Conservation (phyloP, 176 grass and related monocot genomes). For the Musa troglodytarum region DNA sequence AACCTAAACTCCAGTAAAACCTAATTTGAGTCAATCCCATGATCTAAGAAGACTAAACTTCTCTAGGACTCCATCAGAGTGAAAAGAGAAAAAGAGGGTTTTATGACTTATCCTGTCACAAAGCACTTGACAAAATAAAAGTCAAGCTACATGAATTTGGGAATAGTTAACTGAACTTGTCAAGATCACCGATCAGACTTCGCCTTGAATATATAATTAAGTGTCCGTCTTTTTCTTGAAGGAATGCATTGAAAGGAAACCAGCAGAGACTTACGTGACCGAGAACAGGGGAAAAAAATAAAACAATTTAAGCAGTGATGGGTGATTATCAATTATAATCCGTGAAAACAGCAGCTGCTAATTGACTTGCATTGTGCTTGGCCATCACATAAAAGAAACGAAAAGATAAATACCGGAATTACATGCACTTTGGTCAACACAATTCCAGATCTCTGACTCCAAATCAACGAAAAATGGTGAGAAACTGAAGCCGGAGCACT, state of each 20-base stretch:
- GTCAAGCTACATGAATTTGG: neutral
- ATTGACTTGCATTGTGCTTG: neutral
- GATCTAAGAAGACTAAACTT: neutral
- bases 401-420: neutral
- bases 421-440: neutral
- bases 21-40: neutral
- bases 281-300: neutral
- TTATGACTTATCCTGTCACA: neutral
- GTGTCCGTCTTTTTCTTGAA: neutral
- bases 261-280: neutral
- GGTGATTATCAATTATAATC: neutral
- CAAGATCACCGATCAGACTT: neutral
- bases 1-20: neutral
- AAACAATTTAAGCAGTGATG: neutral
- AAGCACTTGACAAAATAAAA: neutral
- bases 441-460: neutral
- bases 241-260: neutral
- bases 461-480: neutral
- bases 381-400: neutral
- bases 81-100: neutral
- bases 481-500: too few species aligned
- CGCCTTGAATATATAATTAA: neutral
- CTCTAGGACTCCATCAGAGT: neutral
- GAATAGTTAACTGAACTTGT: neutral
- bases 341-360: neutral